A percentile compares a stretch with the other conserved stretches of the same genome.
Evolutionary conservation across 495 filamentous ascomycete species (phyloP).

Genomic region (Aspergillus nidulans): DNA sequence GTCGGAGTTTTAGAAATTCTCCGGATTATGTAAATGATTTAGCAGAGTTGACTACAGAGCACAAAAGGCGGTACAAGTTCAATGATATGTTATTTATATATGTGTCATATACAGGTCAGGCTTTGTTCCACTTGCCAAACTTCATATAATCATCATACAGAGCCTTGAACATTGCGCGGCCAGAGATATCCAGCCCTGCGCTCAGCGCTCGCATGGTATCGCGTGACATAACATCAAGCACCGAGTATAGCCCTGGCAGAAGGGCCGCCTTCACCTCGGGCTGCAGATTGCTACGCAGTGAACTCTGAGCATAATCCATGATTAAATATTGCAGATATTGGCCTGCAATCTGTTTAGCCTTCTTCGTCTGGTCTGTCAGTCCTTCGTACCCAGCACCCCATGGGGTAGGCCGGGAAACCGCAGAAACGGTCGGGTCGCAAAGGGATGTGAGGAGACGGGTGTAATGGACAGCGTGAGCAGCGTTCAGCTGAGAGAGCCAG

Average conservation of each 20-base stretch:
- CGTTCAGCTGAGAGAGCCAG: conserved; percentile 44
- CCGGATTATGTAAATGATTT: not conserved
- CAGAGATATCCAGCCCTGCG: conserved; percentile 62
- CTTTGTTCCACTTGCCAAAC: conserved; percentile 68
- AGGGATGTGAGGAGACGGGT: conserved; percentile 70
- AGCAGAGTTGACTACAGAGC: not conserved
- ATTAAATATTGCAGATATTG: conserved; percentile 70
- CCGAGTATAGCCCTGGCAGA: conserved; percentile 65
- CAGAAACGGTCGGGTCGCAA: conserved; percentile 73
- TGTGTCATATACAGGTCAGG: conserved; percentile 18
- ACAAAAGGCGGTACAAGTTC: no score
- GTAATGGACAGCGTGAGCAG: conserved; percentile 57
- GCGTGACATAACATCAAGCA: conserved; percentile 62
- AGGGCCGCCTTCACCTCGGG: conserved; percentile 64
- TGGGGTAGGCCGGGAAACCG: conserved; percentile 51
- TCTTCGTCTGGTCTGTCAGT: conserved; percentile 72
- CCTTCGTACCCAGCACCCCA: conserved; percentile 32
- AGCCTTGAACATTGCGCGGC: conserved; percentile 65
- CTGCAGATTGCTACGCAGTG: conserved; percentile 52
- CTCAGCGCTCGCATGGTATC: conserved; percentile 64
- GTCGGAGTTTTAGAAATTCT: not conserved
- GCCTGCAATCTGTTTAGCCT: conserved; percentile 68
- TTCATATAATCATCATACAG: conserved; percentile 65
- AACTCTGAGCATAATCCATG: conserved; percentile 64
- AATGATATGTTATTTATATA: not conserved